Evolutionary conservation across 352 stramenopile genomes (phyloP), one percentile per base, ranked within the genome.

Genomic region (Halophytophthora polymorphica): DNA sequence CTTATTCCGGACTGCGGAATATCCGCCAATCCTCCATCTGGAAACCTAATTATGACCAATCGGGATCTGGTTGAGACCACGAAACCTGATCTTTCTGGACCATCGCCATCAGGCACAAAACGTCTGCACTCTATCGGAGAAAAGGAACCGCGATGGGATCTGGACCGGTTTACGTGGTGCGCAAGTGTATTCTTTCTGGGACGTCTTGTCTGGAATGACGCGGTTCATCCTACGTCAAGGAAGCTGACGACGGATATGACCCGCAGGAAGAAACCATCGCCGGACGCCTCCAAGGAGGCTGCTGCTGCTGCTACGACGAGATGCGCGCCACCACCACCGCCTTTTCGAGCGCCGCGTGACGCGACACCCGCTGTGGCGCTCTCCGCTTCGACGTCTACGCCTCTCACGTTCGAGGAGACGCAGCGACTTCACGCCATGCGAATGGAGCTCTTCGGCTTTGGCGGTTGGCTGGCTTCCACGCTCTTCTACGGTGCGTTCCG

Each of bases 371-470:
- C 28, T 14, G 12, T 17, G 11, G 2, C 33, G 4, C 15, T 25
- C 6, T 11, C 58, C 28, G 2, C 45, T 12, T 42, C 58, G 10
- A 42, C 38, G 38, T 50, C 50, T 15, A 55, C 38, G 3, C 60
- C 67, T 58, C 55, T 88, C 15, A 87, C 83, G 45, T 94, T 94
- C 61, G 74, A 88, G 45, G 83, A 94, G 57, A 71, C 79, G 50
- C 83, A 94, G 58, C 79, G 83, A 7, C 56, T 90, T 28, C 77
- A 87, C 34, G 77, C 84, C 13, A 90, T 86, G 71, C 74, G 88
- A 29, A 92, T 88, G 69, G 84, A 94, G 64, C 74, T 91, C 48
- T 94, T 91, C 51, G 84, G 84, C 53, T 94, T 94, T 50, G 82
- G 69, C n/a, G 80, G 80, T 22, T 94, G 84, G 84, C 60, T 94